phyloP scores from a whole-genome alignment of 192 early-diverging fungal genomes.

The Gonapodya prolifera region DNA sequence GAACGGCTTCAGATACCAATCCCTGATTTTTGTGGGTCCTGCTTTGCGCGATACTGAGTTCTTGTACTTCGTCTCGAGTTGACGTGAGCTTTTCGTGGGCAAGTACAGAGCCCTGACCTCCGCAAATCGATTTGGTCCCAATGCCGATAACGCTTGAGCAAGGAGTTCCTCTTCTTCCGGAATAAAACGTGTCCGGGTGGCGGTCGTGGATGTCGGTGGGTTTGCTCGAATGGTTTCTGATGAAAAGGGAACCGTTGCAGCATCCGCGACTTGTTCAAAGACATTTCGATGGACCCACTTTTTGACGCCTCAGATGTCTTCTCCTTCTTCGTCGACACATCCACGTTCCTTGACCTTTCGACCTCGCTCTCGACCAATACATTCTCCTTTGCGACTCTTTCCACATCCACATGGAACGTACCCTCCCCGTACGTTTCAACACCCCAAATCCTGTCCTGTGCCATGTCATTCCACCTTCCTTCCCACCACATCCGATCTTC shows the following conservation, averaged over 20 bases:
- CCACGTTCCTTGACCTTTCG: too few species aligned
- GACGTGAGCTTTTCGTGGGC: not conserved
- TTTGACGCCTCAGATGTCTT: not conserved
- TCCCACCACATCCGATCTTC: not conserved
- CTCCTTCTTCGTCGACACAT: not conserved
- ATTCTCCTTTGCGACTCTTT: not conserved
- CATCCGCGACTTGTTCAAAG: too few species aligned
- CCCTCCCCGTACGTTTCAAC: not conserved
- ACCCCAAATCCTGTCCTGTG: not conserved
- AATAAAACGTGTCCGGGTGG: not conserved
- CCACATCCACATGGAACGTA: not conserved
- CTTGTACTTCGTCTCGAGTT: not conserved
- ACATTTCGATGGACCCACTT: not conserved
- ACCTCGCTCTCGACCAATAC: too few species aligned
- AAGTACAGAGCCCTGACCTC: not conserved
- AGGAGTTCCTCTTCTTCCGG: not conserved
- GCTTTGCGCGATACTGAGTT: not conserved
- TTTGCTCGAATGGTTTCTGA: not conserved
- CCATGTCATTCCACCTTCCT: not conserved
- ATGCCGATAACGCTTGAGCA: not conserved
- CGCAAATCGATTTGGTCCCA: not conserved
- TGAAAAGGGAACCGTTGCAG: too few species aligned
- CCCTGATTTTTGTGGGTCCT: not conserved
- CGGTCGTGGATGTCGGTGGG: not conserved
- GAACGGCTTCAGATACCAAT: not conserved